Conservation (phyloP, 192 early-diverging fungal species). For the Funneliformis geosporum region DNA sequence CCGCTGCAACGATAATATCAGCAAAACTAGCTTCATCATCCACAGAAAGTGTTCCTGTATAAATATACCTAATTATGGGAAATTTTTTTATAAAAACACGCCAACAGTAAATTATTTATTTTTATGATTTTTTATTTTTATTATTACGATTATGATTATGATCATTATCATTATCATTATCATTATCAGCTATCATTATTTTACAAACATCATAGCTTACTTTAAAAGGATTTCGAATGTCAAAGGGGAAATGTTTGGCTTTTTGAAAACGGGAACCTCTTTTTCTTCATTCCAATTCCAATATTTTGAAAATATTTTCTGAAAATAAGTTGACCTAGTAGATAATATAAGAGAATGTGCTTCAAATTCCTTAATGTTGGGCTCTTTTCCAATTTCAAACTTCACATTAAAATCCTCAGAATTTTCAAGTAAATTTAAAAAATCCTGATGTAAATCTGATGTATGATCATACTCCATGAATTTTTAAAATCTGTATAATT, state of each 20-base stretch:
- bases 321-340: background rate
- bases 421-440: too few relatives aligned
- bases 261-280: background rate
- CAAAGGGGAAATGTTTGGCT: slow-evolving; percentile 6
- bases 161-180: background rate
- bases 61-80: background rate
- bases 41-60: slow-evolving; percentile 7
- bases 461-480: too few relatives aligned
- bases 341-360: slow-evolving; percentile 1
- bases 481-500: too few relatives aligned
- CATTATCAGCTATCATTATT: background rate
- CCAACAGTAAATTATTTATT: background rate
- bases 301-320: background rate
- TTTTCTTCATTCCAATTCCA: background rate
- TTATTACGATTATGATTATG: too few relatives aligned
- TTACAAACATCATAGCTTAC: slow-evolving; percentile 11
- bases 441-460: too few relatives aligned
- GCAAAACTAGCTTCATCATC: background rate
- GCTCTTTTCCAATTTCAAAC: background rate
- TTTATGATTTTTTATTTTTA: too few relatives aligned
- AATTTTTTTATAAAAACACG: background rate
- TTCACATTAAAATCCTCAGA: too few relatives aligned
- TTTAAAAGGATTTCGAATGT: slow-evolving; percentile 11
- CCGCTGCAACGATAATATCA: background rate
- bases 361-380: slow-evolving; percentile 1